Evolutionary conservation across 352 stramenopile species (phyloP).

Genomic region (Phytopythium cucurbitacearum): DNA sequence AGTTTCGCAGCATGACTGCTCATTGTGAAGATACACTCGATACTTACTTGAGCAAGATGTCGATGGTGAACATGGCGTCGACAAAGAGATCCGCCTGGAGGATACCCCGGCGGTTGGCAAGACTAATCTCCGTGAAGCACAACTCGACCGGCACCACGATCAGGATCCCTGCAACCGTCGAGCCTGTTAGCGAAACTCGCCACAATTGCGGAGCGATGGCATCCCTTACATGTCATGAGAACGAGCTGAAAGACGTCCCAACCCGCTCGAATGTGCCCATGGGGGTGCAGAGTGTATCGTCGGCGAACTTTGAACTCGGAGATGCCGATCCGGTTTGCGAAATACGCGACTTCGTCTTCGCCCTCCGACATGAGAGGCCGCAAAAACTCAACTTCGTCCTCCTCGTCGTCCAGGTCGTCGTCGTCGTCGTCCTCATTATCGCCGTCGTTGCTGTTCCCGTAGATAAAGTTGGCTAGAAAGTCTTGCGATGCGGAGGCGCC

Average conservation of each 20-base stretch:
- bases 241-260: slow-evolving; percentile 59
- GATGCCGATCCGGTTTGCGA: slow-evolving; percentile 37
- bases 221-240: slow-evolving; percentile 54
- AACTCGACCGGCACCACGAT: slow-evolving; percentile 68
- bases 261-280: slow-evolving; percentile 43
- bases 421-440: slow-evolving; percentile 10
- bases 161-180: slow-evolving; percentile 38
- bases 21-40: background rate
- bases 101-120: slow-evolving; percentile 25
- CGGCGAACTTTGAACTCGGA: slow-evolving; percentile 46
- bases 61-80: slow-evolving; percentile 56
- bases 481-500: background rate
- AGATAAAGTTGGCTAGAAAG: slow-evolving; percentile 3
- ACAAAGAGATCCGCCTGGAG: slow-evolving; percentile 56
- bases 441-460: background rate
- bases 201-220: background rate
- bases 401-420: slow-evolving; percentile 10
- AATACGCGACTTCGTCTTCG: slow-evolving; percentile 69
- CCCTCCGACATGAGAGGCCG: slow-evolving; percentile 22
- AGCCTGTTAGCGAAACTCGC: background rate
- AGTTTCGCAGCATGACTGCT: background rate
- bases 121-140: slow-evolving; percentile 42
- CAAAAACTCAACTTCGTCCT: background rate
- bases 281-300: slow-evolving; percentile 55
- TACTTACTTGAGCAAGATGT: slow-evolving; percentile 69